Base-by-base conservation (phyloP, 2,329 filamentous ascomycete species). In the Aspergillus jensenii region DNA sequence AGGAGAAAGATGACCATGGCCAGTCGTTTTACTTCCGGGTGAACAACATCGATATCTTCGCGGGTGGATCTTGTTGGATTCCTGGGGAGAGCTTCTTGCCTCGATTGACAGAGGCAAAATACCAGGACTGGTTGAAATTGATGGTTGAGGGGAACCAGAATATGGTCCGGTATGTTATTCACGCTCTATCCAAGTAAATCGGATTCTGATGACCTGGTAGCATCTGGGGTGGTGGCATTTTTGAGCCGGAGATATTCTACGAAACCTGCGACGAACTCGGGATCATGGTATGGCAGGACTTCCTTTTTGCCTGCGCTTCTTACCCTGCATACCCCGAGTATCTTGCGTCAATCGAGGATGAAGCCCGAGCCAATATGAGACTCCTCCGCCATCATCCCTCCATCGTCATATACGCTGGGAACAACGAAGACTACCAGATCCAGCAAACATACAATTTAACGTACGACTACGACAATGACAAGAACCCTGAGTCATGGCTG, bases 251-350 rank as follows among this genome's bases (percentile, higher is more conserved):
- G 53, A 74, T 79, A 11, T 90, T 95, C 68, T 93, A 92, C 70
- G 84, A 90, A 31, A 82, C 87, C 6, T 93, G 90, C 63, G 90
- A 95, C 65, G 87, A 91, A 68, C 74, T 90, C 2, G 91, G 91
- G 4, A 81, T 95, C 31, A 76, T 95, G 27, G 88, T 95, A n/a
- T 95, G 91, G 90, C 90, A 95, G 67, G 91, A 96, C 69, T 95
- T 95, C 69, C 86, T 90, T 79, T 95, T 95, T 70, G 90, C 83
- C n/a, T 92, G 90, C 65, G 89, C 87, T 17, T 89, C 88, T 66
- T 91, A 91, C 68, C 90, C 90, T 6, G 3, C 14, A 7, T 37
- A 37, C 15, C 15, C 35, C 5, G 12, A 14, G 12, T 37, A 15
- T 7, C 12, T 15, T 15, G 35, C 12, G 5, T 15, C 12, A 14